Percentiles rank a stretch among this genome's conserved stretches.
These are phyloP conservation scores for Acmispon strigosus DNA, from an alignment of 306 rosid species.

Conservation along the genomic window DNA sequence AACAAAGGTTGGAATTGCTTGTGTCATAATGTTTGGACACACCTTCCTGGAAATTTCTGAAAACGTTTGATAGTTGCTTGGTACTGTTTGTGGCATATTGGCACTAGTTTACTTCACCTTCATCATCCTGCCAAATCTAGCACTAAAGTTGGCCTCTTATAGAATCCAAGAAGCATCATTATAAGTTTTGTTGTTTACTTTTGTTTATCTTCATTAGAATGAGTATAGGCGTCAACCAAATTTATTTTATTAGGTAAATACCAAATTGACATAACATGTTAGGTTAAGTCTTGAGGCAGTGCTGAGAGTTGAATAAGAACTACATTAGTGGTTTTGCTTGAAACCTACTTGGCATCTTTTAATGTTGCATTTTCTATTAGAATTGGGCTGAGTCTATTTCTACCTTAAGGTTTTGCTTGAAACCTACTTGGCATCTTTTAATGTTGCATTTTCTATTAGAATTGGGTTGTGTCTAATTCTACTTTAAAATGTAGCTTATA, in stretches of 20 bases:
- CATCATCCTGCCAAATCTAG: background rate
- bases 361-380: background rate
- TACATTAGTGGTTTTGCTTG: background rate
- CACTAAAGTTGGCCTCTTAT: background rate
- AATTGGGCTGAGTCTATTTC: background rate
- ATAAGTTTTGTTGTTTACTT: background rate
- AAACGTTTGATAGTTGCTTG: conserved; percentile 5
- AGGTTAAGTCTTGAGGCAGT: background rate
- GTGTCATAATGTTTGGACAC: conserved; percentile 20
- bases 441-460: background rate
- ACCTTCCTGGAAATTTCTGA: conserved; percentile 41
- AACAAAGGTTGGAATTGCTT: conserved; percentile 12
- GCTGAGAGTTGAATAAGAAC: background rate
- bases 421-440: background rate
- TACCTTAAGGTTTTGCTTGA: background rate
- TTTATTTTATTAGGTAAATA: background rate
- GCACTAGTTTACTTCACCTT: conserved; percentile 15
- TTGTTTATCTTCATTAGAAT: background rate
- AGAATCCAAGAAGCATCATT: background rate
- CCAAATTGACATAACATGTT: background rate
- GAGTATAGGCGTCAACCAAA: background rate
- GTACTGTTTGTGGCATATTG: background rate
- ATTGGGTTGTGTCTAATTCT: background rate
- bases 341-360: background rate
- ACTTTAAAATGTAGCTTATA: too few relatives aligned